Evolutionary conservation across 371 early-diverging fungal genomes (phyloP), one percentile per base, ranked within the genome.

Genomic region (Chytridium lagenaria): DNA sequence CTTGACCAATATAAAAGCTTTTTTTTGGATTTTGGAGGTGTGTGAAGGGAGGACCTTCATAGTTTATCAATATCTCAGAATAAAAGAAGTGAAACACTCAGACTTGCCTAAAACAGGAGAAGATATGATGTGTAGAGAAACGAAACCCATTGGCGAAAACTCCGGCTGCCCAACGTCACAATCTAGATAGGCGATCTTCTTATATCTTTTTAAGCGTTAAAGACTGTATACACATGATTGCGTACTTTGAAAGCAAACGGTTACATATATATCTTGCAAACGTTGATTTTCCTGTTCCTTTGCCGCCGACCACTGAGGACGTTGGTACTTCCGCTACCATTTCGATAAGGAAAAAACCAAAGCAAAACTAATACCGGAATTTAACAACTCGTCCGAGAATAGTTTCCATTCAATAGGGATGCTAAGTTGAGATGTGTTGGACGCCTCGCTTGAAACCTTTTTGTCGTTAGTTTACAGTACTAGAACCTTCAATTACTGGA

Each of bases 151-250:
- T 26, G 93, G 90, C 0, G 92, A 88, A 68, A 93, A 90, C 77
- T 93, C 93, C 5, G 90, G 85, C 72, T 95, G 95, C 1, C 95
- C 95, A 26, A 92, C 67, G 76, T 95, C 95, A 39, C 91, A 88
- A 72, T 95, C 95, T 23, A 95, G 75, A 74, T 85, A 93, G 0
- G 93, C 93, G 16, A 93, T 88, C 51, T 77, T 70, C 2, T 69
- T 69, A 69, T 84, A 83, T 30, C 88, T 88, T 63, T 50, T 16
- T 73, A 30, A 28, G 0, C 19, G 26, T 10, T 2, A 34, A 34
- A 44, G 55, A 26, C 39, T 22, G 26, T 40, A n/a, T 0, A 51
- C 33, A 51, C 34, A 67, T 16, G 19, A 39, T 52, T n/a, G 79
- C 30, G 67, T 84, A 90, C 90, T 77, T 78, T 69, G 89, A 84